Conservation (phyloP, 169 alveolate genomes). For the Cystoisospora suis region DNA sequence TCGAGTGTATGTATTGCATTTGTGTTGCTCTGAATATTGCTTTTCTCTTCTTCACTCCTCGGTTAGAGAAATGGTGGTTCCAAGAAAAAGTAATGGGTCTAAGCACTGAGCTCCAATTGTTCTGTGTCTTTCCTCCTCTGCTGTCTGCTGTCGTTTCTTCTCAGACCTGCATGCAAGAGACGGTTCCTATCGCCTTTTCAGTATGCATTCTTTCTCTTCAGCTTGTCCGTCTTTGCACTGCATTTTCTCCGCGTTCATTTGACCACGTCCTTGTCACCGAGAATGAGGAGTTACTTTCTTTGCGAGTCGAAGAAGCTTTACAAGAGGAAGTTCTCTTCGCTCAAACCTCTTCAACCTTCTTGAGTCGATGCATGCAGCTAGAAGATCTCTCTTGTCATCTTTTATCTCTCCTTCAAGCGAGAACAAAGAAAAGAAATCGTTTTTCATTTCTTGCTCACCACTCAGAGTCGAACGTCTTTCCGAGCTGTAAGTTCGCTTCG, state of each 20-base stretch:
- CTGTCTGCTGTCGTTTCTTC: background rate
- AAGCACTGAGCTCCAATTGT: background rate
- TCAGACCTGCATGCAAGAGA: background rate
- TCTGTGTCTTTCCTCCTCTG: background rate
- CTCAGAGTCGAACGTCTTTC: too few relatives aligned
- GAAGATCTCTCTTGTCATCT: background rate
- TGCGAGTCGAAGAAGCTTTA: too few relatives aligned
- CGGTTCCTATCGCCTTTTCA: background rate
- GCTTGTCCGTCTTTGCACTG: background rate
- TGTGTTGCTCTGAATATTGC: too few relatives aligned
- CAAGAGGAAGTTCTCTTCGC: background rate
- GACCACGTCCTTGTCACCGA: background rate
- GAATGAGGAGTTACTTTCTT: too few relatives aligned
- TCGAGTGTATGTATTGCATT: too few relatives aligned
- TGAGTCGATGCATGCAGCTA: background rate
- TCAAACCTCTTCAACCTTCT: background rate
- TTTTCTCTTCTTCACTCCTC: too few relatives aligned
- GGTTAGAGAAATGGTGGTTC: too few relatives aligned
- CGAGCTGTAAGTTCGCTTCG: too few relatives aligned
- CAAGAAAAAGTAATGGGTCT: too few relatives aligned
- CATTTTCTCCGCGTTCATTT: background rate
- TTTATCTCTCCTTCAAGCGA: too few relatives aligned
- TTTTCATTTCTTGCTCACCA: too few relatives aligned
- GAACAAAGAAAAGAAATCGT: too few relatives aligned
- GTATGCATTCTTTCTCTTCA: background rate